Conservation (phyloP, 2,329 filamentous ascomycete genomes). For the Penicillium sp. region DNA sequence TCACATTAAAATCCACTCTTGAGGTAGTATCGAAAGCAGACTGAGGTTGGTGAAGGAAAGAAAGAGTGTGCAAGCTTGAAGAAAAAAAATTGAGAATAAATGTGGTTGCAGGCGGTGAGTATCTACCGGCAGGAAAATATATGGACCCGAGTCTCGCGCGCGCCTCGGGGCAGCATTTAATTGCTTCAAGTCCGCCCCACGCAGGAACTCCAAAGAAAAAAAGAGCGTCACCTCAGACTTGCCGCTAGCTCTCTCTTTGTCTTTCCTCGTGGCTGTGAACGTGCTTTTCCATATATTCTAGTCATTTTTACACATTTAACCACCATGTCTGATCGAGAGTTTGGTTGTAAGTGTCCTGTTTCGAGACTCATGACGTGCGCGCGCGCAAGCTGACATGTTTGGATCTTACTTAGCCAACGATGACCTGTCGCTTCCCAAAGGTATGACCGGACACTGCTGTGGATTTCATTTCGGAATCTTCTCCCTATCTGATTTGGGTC, state of each 20-base stretch:
- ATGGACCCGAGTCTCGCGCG: conserved; percentile 24
- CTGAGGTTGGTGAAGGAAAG: conserved; percentile 20
- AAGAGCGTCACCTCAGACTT: conserved; percentile 9
- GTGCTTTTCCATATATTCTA: background rate
- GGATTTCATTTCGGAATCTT: background rate
- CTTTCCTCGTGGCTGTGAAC: background rate
- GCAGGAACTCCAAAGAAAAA: conserved; percentile 26
- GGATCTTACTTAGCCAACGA: conserved; percentile 54
- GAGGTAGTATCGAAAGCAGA: conserved; percentile 22
- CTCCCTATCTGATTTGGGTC: too few relatives aligned
- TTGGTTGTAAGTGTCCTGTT: conserved; percentile 51
- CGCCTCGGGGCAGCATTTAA: conserved; percentile 11
- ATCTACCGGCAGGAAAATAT: conserved; percentile 39
- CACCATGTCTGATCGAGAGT: conserved; percentile 63
- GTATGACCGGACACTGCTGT: conserved; percentile 39
- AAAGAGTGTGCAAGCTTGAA: conserved; percentile 4
- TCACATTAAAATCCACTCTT: conserved; percentile 29
- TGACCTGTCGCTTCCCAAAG: conserved; percentile 66
- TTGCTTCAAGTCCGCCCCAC: conserved; percentile 28
- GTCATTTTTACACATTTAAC: conserved; percentile 41
- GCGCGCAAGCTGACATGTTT: conserved; percentile 30
- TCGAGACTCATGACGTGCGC: conserved; percentile 19
- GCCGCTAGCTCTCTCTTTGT: background rate
- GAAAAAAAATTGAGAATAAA: conserved; percentile 35
- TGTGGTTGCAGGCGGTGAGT: conserved; percentile 31